Base-by-base conservation (phyloP, 2,329 filamentous ascomycete species). In the Colletotrichum paranaense region DNA sequence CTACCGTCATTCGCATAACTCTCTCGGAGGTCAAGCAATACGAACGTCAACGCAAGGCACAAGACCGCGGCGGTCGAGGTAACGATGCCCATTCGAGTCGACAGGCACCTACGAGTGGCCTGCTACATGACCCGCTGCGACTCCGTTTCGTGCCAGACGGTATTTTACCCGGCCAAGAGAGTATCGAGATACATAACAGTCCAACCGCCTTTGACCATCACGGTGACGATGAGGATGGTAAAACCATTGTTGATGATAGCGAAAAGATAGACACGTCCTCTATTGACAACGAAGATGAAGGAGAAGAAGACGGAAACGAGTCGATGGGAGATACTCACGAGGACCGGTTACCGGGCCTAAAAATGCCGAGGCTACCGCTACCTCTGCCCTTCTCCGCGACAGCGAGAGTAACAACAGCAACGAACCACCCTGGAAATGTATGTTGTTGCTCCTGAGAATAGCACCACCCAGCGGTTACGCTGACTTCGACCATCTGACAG, bases 1-100 rank as follows among this genome's bases (percentile, higher is more conserved):
- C 83, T 22, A 86, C 85, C 1, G 77, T 79, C 4, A 80, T 87
- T 62, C 79, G 79, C 35, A 67, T 87, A 70, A 81, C 83, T 58
- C 80, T 83, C 74, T 77, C 81, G 14, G 86, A 87, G 75, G 82
- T 57, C 14, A 26, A 55, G 35, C 38, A 1, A 3, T 64, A 55
- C n/a, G 62, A 52, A 3, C 28, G 14, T n/a, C 32, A 35, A 2
- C 49, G 9, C 24, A 22, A 53, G 7, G 11, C 60, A 6, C 9
- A 53, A 4, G 46, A 24, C 46, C n/a, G 12, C 22, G 7, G 30
- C 26, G 32, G 62, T 26, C 32, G 30, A 55, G 19, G 22, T 6
- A 11, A 35, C 9, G 26, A 14, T 16, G 8, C 12, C 30, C 28
- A 4, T 22, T n/a, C 32, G 9, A 35, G 14, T 11, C 32, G 11